These are phyloP conservation scores for Vitis hybrid DNA, from an alignment of 177 flowering plant genomes.

Conservation along the genomic window DNA sequence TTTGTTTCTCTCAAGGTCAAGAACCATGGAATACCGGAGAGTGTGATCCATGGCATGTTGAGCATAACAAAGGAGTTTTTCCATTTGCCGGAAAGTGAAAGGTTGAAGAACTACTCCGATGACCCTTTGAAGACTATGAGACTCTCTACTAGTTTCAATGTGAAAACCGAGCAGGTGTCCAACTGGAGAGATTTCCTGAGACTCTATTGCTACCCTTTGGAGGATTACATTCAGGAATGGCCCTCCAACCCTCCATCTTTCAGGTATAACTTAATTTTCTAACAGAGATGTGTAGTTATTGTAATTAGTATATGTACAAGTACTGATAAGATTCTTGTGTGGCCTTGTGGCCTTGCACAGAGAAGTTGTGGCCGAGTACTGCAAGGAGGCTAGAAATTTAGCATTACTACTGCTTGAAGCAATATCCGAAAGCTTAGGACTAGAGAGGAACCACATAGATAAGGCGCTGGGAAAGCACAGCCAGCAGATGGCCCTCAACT, in stretches of 20 bases:
- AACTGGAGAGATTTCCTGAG: conserved; percentile 76
- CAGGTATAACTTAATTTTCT: conserved; percentile 25
- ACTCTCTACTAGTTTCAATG: conserved; percentile 71
- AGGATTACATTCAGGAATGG: conserved; percentile 58
- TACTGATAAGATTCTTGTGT: no score
- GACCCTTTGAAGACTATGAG: conserved; percentile 55
- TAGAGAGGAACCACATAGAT: conserved; percentile 38
- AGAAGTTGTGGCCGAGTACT: conserved; percentile 46
- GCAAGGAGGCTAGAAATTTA: conserved; percentile 31
- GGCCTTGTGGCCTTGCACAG: conserved; percentile 19
- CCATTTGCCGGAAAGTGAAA: conserved; percentile 55
- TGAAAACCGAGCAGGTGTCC: conserved; percentile 53
- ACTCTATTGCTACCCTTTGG: conserved; percentile 68
- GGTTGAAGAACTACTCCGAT: conserved; percentile 57
- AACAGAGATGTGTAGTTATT: no score
- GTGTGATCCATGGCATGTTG: conserved; percentile 37
- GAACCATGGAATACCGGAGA: conserved; percentile 60
- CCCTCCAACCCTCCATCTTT: conserved; percentile 58
- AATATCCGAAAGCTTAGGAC: conserved; percentile 63
- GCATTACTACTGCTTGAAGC: conserved; percentile 40
- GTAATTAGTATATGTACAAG: no score
- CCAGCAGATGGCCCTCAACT: conserved; percentile 70
- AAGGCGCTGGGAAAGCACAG: conserved; percentile 44
- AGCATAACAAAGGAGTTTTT: conserved; percentile 52
- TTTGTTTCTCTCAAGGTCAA: conserved; percentile 31